Evolutionary conservation across 179 eudicot genomes (phyloP).

Genomic region (Dionaea muscipula): DNA sequence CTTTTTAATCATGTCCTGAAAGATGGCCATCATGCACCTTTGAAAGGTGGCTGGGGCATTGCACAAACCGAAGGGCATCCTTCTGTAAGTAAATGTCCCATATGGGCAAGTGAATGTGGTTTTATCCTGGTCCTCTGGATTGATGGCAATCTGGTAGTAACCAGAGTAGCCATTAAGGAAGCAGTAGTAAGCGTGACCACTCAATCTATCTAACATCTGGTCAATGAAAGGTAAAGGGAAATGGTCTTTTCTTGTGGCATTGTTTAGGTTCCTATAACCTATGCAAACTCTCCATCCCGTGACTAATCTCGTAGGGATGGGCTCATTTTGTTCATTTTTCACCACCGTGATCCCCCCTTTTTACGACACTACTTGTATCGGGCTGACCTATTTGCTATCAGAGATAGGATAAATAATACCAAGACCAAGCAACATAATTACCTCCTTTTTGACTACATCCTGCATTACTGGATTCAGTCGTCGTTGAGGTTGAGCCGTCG

Average conservation of each 20-base stretch:
- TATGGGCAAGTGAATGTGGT: no score
- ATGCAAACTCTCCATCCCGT: background rate
- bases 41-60: no score
- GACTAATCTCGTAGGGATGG: background rate
- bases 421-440: background rate
- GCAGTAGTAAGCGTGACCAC: no score
- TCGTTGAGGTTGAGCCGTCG: background rate
- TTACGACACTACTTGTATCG: background rate
- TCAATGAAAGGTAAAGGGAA: no score
- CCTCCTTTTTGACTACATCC: background rate
- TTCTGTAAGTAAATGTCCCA: no score
- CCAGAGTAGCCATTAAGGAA: no score
- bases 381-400: background rate
- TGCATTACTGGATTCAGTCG: background rate
- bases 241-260: background rate
- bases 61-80: no score
- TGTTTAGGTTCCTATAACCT: background rate
- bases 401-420: conserved; percentile 1
- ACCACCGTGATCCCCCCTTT: background rate
- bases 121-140: no score
- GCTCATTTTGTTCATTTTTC: background rate
- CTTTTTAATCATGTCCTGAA: no score
- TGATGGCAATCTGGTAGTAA: no score
- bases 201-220: no score
- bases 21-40: no score